These are phyloP conservation scores for Fragaria iinumae DNA, from an alignment of 306 rosid genomes.

Conservation along the genomic window DNA sequence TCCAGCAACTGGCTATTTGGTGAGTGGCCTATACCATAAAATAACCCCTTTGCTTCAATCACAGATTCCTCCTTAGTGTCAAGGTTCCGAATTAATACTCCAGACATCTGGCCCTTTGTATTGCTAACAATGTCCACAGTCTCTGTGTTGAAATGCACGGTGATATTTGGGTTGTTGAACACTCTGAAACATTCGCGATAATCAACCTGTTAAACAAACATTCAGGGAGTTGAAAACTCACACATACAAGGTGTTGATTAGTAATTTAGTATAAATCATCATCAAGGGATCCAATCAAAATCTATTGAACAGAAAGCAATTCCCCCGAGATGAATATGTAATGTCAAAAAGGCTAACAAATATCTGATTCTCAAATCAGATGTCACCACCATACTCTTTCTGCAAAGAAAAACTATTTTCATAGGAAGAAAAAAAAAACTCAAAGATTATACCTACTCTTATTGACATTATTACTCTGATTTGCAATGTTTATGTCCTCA, in stretches of 20 bases:
- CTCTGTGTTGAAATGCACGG: slow-evolving; percentile 89
- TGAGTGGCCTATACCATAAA: slow-evolving; percentile 93
- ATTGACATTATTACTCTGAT: neutral
- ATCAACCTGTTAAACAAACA: slow-evolving; percentile 99
- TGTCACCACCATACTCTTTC: neutral
- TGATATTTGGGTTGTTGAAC: slow-evolving; percentile 83
- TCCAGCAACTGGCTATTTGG: slow-evolving; percentile 79
- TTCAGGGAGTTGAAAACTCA: slow-evolving; percentile 93
- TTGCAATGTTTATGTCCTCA: neutral
- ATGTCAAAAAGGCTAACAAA: neutral
- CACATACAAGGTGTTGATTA: slow-evolving; percentile 57
- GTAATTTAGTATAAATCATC: slow-evolving; percentile 37
- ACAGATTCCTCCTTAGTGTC: slow-evolving; percentile 72
- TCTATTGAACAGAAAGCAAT: neutral
- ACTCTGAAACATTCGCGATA: slow-evolving; percentile 99
- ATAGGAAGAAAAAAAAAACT: neutral
- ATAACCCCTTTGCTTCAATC: slow-evolving; percentile 84
- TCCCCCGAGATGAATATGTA: slow-evolving; percentile 15
- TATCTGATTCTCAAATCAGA: neutral
- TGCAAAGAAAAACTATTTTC: neutral
- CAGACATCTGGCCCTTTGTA: slow-evolving; percentile 88
- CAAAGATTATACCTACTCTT: neutral
- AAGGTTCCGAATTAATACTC: slow-evolving; percentile 61
- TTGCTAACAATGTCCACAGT: slow-evolving; percentile 88
- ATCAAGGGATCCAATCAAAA: slow-evolving; percentile 28